Percentiles rank a stretch among this genome's conserved stretches.
These are phyloP conservation scores for Dendrobium officinale DNA, from an alignment of 106 monocot species.

Conservation along the genomic window DNA sequence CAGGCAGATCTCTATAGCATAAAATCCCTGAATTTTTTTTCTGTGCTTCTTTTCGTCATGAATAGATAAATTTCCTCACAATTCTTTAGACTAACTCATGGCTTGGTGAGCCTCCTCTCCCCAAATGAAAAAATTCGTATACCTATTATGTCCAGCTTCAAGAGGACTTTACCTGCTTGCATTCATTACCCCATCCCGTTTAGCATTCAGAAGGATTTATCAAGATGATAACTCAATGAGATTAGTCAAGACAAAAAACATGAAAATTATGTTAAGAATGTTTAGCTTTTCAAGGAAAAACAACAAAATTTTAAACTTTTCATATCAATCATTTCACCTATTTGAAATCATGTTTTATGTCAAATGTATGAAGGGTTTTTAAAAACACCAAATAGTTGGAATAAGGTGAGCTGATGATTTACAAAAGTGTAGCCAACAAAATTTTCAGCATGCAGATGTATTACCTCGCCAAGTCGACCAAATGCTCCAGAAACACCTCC, in stretches of 20 bases:
- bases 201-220: background rate
- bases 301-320: background rate
- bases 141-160: no score
- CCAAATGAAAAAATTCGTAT: no score
- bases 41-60: background rate
- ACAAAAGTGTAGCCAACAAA: background rate
- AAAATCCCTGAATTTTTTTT: background rate
- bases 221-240: background rate
- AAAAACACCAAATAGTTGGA: background rate
- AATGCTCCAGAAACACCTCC: conserved; percentile 94
- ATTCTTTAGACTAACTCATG: background rate
- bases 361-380: background rate
- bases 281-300: background rate
- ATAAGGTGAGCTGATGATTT: background rate
- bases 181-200: no score
- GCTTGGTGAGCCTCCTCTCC: no score
- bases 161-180: no score
- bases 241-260: background rate
- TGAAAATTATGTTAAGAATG: background rate
- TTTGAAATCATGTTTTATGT: background rate
- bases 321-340: background rate
- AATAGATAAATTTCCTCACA: background rate
- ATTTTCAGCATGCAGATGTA: background rate
- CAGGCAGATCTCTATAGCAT: background rate
- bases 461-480: conserved; percentile 93